Conservation (phyloP, 2,329 filamentous ascomycete species). For the Decorospora gaudefroyi region DNA sequence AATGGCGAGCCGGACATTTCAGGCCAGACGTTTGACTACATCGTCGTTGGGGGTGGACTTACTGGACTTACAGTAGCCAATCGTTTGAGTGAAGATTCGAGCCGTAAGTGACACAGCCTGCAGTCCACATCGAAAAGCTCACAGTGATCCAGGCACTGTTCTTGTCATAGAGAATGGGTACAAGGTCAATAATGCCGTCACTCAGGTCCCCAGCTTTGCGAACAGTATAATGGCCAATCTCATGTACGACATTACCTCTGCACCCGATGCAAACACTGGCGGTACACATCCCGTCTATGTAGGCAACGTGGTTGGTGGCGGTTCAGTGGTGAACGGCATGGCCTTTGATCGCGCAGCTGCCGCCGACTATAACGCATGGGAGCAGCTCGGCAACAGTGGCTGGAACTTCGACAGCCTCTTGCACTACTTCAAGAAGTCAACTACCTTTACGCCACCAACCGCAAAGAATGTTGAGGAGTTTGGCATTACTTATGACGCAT, state of each 20-base stretch:
- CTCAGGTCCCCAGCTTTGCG: constrained; percentile 28
- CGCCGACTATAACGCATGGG: constrained; percentile 59
- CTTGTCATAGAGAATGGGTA: constrained; percentile 38
- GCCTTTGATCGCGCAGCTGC: constrained; percentile 44
- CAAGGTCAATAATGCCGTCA: constrained; percentile 28
- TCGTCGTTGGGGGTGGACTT: constrained; percentile 40
- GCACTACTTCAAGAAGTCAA: constrained; percentile 41
- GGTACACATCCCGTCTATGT: constrained; percentile 25
- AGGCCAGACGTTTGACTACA: constrained; percentile 37
- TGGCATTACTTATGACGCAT: constrained; percentile 34
- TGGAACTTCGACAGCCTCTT: constrained; percentile 41
- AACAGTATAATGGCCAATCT: constrained; percentile 28
- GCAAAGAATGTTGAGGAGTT: constrained; percentile 20
- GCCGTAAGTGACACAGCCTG: constrained; percentile 14
- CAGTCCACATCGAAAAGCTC: background rate
- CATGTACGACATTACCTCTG: constrained; percentile 35
- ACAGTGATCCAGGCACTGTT: constrained; percentile 26
- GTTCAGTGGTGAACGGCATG: constrained; percentile 49
- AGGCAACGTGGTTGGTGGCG: constrained; percentile 43
- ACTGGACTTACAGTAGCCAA: constrained; percentile 40
- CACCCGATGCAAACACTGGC: constrained; percentile 22
- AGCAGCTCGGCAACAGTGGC: constrained; percentile 60
- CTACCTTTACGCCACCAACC: constrained; percentile 29
- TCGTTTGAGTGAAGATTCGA: constrained; percentile 35
- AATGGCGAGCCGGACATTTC: constrained; percentile 19